Evolutionary conservation across 2,329 filamentous ascomycete genomes (phyloP).

Genomic region (Talaromyces sp.): DNA sequence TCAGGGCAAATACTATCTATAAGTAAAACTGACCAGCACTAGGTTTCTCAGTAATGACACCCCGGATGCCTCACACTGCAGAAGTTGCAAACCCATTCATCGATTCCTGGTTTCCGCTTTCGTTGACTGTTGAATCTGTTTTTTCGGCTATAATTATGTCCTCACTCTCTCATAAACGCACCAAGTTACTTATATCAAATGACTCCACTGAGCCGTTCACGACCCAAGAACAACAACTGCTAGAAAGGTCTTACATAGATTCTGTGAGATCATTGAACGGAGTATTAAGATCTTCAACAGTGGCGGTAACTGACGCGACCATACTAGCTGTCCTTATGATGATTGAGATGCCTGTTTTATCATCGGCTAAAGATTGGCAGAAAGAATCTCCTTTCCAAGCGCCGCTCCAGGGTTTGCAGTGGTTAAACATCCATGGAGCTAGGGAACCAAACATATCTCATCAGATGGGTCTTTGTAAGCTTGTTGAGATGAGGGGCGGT

Average conservation of each 20-base stretch:
- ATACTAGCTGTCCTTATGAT: neutral
- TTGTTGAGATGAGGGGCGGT: neutral
- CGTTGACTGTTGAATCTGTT: constrained; percentile 28
- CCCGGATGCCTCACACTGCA: constrained; percentile 4
- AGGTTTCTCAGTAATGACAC: constrained; percentile 13
- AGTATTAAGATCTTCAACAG: neutral
- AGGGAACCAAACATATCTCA: neutral
- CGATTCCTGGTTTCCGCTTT: constrained; percentile 30
- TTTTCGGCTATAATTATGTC: constrained; percentile 28
- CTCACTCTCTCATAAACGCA: neutral
- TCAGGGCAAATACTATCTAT: neutral
- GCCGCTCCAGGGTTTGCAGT: neutral
- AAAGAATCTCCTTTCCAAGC: neutral
- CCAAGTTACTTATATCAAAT: neutral
- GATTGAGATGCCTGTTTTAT: neutral
- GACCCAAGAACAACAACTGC: neutral
- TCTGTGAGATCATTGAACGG: neutral
- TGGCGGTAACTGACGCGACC: neutral
- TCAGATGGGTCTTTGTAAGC: neutral
- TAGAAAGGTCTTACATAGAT: neutral
- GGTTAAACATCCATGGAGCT: neutral
- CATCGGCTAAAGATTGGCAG: neutral
- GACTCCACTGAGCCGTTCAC: neutral
- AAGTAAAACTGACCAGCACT: neutral
- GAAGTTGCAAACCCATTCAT: constrained; percentile 5